Conservation (phyloP, 2,329 filamentous ascomycete species). For the Mollisiaceae sp. region DNA sequence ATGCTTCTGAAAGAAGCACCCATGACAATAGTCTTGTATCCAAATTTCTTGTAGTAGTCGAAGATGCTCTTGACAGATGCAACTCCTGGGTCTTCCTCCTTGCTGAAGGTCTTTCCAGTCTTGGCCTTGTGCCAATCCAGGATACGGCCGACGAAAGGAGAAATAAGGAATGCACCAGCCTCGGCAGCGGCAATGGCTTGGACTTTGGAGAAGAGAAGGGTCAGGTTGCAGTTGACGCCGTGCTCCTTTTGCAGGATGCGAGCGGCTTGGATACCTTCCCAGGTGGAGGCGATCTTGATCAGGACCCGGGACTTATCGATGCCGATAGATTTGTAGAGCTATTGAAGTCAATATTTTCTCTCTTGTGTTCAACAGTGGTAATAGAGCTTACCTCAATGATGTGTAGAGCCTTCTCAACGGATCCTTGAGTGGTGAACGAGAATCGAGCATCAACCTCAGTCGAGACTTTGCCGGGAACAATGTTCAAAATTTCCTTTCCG, state of each 20-base stretch:
- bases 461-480: conserved; percentile 97
- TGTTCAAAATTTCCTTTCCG: conserved; percentile 94
- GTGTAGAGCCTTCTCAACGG: conserved; percentile 93
- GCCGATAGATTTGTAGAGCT: conserved; percentile 94
- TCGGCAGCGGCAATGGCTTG: conserved; percentile 97
- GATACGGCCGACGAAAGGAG: conserved; percentile 98
- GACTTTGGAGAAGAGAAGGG: conserved; percentile 94
- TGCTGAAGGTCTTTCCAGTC: conserved; percentile 90
- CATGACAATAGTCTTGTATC: conserved; percentile 99
- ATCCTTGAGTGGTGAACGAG: conserved; percentile 93
- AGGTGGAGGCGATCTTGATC: conserved; percentile 99
- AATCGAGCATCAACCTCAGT: conserved; percentile 97
- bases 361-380: background rate
- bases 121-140: conserved; percentile 99
- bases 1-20: conserved; percentile 96
- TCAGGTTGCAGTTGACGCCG: conserved; percentile 98
- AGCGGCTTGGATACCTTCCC: conserved; percentile 99
- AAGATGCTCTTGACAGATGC: conserved; percentile 91
- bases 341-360: conserved; percentile 22
- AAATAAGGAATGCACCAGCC: conserved; percentile 96
- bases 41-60: conserved; percentile 99
- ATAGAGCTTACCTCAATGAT: conserved; percentile 87
- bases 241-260: conserved; percentile 96
- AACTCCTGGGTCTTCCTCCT: conserved; percentile 94
- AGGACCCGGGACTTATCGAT: conserved; percentile 93